phyloP scores from a whole-genome alignment of 108 stramenopile species.

The Pseudonitzschia delicatissima region DNA sequence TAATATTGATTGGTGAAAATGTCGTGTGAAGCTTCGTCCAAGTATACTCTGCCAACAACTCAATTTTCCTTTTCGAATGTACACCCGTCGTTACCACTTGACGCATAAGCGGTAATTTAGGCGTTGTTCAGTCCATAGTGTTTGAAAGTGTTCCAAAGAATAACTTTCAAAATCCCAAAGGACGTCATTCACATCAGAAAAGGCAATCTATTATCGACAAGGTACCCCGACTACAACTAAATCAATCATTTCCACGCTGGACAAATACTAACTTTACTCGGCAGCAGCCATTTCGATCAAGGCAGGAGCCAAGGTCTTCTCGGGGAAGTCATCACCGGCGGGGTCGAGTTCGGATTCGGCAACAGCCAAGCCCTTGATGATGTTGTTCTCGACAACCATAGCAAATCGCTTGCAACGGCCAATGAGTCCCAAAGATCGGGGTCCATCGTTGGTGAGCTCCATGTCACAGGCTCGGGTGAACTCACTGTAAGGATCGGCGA shows the following conservation, averaged over 20 bases:
- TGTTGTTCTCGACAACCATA: slow-evolving; percentile 58
- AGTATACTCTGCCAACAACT: no score
- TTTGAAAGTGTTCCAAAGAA: neutral
- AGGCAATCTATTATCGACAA: neutral
- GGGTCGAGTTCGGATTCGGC: slow-evolving; percentile 68
- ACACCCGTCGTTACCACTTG: slow-evolving; percentile 2
- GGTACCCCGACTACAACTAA: neutral
- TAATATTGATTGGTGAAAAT: no score
- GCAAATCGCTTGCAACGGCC: slow-evolving; percentile 75
- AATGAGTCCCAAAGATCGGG: slow-evolving; percentile 49
- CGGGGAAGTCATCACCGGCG: slow-evolving; percentile 53
- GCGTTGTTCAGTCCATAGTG: slow-evolving; percentile 11
- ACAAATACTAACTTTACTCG: slow-evolving; percentile 6
- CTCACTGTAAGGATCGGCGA: slow-evolving; percentile 60
- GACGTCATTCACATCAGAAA: slow-evolving; percentile 31
- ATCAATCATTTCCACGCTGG: neutral
- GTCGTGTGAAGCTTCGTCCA: no score
- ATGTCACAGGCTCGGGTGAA: slow-evolving; percentile 64
- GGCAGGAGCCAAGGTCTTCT: slow-evolving; percentile 42
- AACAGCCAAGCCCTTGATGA: slow-evolving; percentile 53
- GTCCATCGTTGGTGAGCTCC: slow-evolving; percentile 63
- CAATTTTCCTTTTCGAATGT: neutral
- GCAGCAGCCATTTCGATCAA: slow-evolving; percentile 43
- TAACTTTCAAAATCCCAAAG: neutral
- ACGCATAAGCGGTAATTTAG: slow-evolving; percentile 18